phyloP scores from a whole-genome alignment of 148 eudicot genomes.

The Gaultheria prostrata region DNA sequence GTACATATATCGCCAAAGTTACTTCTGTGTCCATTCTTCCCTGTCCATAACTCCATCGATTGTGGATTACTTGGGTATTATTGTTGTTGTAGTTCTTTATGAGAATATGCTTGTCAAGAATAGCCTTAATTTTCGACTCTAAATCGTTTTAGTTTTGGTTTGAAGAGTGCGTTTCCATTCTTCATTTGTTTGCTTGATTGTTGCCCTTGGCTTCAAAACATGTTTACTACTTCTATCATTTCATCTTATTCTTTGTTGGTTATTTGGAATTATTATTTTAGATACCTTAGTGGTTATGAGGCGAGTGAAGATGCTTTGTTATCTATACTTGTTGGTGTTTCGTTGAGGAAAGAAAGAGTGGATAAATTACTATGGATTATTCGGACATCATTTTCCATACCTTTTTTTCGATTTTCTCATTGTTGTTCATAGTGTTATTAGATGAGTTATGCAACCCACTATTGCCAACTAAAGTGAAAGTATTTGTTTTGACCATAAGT shows the following conservation, averaged over 20 bases:
- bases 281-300: neutral
- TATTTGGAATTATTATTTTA: neutral
- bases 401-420: neutral
- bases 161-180: neutral
- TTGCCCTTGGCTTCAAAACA: neutral
- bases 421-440: neutral
- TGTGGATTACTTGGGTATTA: too few species aligned
- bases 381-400: neutral
- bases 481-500: neutral
- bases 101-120: too few species aligned
- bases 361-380: neutral
- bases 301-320: neutral
- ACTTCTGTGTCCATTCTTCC: too few species aligned
- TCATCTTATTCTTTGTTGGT: neutral
- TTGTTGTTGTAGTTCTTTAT: too few species aligned
- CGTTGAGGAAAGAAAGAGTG: neutral
- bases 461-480: neutral
- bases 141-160: neutral
- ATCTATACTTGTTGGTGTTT: neutral
- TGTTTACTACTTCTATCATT: neutral
- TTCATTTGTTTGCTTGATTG: neutral
- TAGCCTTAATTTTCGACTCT: too few species aligned
- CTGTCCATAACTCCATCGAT: too few species aligned
- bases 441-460: neutral
- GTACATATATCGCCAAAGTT: too few species aligned